Evolutionary conservation across 352 stramenopile genomes (phyloP), one percentile per base, ranked within the genome.

Genomic region (Phytophthora pluvialis): DNA sequence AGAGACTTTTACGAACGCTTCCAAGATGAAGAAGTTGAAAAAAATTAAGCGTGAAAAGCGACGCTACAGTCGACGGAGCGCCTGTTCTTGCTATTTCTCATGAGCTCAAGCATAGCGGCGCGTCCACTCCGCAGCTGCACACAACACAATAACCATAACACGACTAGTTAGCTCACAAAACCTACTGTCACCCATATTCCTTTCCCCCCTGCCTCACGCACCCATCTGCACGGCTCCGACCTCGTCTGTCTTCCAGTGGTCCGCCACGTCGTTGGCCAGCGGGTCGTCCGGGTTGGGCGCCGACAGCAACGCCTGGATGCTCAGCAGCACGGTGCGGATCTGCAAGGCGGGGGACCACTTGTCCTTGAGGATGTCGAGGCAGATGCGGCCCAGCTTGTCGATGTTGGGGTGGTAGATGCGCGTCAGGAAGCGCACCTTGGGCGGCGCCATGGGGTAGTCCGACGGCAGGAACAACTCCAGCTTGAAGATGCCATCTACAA

Each of bases 381-480:
- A 99, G 75, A 99, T 99, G 57, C 97, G 82, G 18, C 97, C 97
- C 11, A 99, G 81, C 74, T 98, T 98, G 83, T 99, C 96, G 57
- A 99, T 98, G 85, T 99, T 99, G 12, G 96, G 96, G 78, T 99
- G 97, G 70, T 99, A 99, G 60, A 99, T 98, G 82, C 98, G 98
- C 47, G 97, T 99, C 18, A 99, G 77, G 77, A 99, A 99, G 45
- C 97, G 92, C 43, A 97, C 92, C 86, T 99, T 99, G 25, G 97
- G 97, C 28, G 97, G 95, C 56, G 94, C 92, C 96, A 99, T 99
- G n/a, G 86, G 86, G 80, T 99, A 99, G 74, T 99, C 97, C 6
- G 90, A 83, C 13, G 97, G 96, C 42, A 99, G 74, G 66, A 99
- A 99, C 5, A 99, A 84, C 88, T 99, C 97, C 38, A 99, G 83